A percentile compares a stretch with the other conserved stretches of the same genome.
These are phyloP conservation scores for Vitellaria paradoxa DNA, from an alignment of 179 eudicot species.

Conservation along the genomic window DNA sequence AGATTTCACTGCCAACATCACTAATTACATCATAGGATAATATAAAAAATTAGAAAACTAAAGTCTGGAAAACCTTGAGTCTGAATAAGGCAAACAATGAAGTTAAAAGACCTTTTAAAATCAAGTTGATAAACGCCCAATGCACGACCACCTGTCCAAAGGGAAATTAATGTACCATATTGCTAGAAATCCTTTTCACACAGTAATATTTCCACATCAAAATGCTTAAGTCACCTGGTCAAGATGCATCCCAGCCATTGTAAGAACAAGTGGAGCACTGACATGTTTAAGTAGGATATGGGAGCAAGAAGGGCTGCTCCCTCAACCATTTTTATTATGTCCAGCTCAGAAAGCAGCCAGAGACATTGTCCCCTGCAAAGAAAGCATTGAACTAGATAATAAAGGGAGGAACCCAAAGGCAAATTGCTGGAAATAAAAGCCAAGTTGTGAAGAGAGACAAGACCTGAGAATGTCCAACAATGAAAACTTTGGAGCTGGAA, in stretches of 20 bases:
- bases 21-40: constrained; percentile 23
- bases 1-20: constrained; percentile 47
- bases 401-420: constrained; percentile 2
- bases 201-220: constrained; percentile 6
- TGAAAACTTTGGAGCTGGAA: constrained; percentile 56
- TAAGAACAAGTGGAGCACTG: constrained; percentile 66
- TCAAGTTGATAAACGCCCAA: constrained; percentile 92
- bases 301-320: constrained; percentile 97
- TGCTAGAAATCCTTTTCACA: constrained; percentile 6
- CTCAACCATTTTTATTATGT: constrained; percentile 70
- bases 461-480: constrained; percentile 99
- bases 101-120: constrained; percentile 54
- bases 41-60: neutral
- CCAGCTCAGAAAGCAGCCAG: constrained; percentile 91
- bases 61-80: constrained; percentile 1
- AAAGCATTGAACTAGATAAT: constrained; percentile 9
- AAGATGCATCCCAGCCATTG: constrained; percentile 68
- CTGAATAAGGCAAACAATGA: neutral
- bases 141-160: constrained; percentile 62
- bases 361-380: constrained; percentile 84
- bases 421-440: constrained; percentile 12
- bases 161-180: neutral
- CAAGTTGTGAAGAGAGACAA: constrained; percentile 8
- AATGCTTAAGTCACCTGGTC: constrained; percentile 56
- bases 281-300: constrained; percentile 85